Conservation (phyloP, 2,329 filamentous ascomycete genomes). For the Fusarium austroafricanum region DNA sequence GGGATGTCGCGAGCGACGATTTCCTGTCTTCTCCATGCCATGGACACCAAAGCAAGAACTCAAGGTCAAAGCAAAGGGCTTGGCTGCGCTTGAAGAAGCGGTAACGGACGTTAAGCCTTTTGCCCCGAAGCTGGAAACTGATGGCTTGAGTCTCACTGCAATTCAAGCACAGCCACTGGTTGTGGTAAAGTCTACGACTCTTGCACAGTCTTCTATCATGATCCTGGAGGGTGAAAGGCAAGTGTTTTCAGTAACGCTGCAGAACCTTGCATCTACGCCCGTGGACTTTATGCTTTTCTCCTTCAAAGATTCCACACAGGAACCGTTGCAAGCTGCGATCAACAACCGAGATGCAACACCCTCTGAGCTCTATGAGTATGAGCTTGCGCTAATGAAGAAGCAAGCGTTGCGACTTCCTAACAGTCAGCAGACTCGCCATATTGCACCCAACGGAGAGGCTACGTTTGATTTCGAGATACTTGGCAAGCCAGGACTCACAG, state of each 20-base stretch:
- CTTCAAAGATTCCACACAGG: conserved; percentile 88
- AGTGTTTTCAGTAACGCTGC: conserved; percentile 80
- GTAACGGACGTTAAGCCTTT: conserved; percentile 54
- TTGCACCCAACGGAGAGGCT: conserved; percentile 73
- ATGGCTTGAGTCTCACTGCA: conserved; percentile 74
- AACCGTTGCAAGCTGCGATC: conserved; percentile 78
- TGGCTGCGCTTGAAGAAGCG: conserved; percentile 66
- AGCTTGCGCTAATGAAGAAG: conserved; percentile 80
- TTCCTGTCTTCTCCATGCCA: conserved; percentile 82
- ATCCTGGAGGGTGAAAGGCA: conserved; percentile 89
- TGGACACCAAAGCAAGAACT: conserved; percentile 77
- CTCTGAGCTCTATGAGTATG: conserved; percentile 86
- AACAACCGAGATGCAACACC: conserved; percentile 80
- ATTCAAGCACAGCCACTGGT: conserved; percentile 84
- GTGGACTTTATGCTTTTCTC: conserved; percentile 89
- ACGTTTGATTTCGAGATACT: conserved; percentile 87
- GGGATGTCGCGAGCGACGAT: conserved; percentile 83
- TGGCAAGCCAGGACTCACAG: conserved; percentile 86
- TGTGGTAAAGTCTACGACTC: conserved; percentile 77
- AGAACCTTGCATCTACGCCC: conserved; percentile 80
- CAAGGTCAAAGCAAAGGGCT: conserved; percentile 82
- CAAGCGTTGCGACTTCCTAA: conserved; percentile 72
- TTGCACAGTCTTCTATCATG: conserved; percentile 90
- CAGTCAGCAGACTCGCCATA: conserved; percentile 66
- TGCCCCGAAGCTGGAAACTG: conserved; percentile 58